Base-by-base conservation (phyloP, 1,139 yeast genomes). In the Blastobotrys capitulatus region DNA sequence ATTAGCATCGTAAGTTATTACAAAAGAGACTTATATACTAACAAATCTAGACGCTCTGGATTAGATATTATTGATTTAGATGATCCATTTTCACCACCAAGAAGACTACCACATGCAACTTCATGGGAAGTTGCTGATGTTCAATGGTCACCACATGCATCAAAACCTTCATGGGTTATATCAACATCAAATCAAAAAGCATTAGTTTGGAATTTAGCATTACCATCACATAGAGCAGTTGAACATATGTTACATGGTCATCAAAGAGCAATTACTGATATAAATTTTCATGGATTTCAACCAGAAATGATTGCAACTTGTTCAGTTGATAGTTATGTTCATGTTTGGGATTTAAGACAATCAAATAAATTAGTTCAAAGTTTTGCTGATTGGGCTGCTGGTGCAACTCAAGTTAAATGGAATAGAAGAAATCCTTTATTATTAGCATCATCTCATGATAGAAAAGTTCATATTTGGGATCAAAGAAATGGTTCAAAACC, bases 61-160 rank as follows among this genome's bases (percentile, higher is more conserved):
- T 72, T 92, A 16, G 86, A 83, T 62, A 81, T 92, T 43, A 83
- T 92, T n/a, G 97, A 92, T 66, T 67, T 92, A 44, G 96, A 92
- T 60, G 96, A 92, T 65, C 97, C 97, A 0, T 90, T 88, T 67
- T 82, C 94, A 0, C 89, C 96, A 1, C 98, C 98, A 0, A 72
- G 98, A 52, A 87, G 95, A 89, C 76, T 92, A 26, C 95, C 83
- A 51, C 97, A 92, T 63, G 75, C 82, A 31, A 90, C 97, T 0
- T 83, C 95, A 0, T 94, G 98, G 98, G 97, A 92, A 66, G 98
- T 92, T 1, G 97, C 98, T 0, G 97, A 92, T 64, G 97, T 90
- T 0, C 97, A 92, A 65, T 92, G 98, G 97, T 87, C 95, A 2
- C 97, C 97, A 0, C 95, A 88, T 63, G 74, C 77, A 10, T 75